Evolutionary conservation across 1,139 yeast species (phyloP).

Genomic region (Blastobotrys illinoisensis): DNA sequence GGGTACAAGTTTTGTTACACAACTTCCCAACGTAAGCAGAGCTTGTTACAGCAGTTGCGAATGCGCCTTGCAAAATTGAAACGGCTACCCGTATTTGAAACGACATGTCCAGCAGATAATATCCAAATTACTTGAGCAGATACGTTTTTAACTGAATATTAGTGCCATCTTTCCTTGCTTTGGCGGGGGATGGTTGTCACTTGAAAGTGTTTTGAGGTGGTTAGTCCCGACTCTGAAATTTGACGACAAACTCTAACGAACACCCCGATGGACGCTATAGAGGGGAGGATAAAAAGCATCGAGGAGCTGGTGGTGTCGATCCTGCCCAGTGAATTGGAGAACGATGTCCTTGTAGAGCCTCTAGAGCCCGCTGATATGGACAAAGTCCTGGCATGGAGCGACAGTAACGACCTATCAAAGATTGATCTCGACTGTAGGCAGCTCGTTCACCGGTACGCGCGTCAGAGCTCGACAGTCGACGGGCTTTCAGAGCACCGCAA

Average conservation of each 20-base stretch:
- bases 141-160: too few species aligned
- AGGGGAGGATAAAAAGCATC: neutral
- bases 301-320: neutral
- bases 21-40: too few species aligned
- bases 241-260: neutral
- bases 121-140: too few species aligned
- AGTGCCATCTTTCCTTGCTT: too few species aligned
- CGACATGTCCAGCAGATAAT: too few species aligned
- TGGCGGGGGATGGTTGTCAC: too few species aligned
- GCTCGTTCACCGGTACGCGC: neutral
- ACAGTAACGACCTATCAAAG: neutral
- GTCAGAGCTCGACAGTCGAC: neutral
- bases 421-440: neutral
- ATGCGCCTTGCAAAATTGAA: too few species aligned
- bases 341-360: neutral
- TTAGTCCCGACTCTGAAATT: neutral
- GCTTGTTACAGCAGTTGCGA: too few species aligned
- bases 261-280: neutral
- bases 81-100: too few species aligned
- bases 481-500: neutral
- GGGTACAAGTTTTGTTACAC: too few species aligned
- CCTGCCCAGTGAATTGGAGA: neutral
- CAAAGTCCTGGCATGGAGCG: neutral
- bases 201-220: neutral
- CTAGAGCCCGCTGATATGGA: neutral